Conservation (phyloP, 768 basidiomycete genomes). For the Hericium rajendrae region DNA sequence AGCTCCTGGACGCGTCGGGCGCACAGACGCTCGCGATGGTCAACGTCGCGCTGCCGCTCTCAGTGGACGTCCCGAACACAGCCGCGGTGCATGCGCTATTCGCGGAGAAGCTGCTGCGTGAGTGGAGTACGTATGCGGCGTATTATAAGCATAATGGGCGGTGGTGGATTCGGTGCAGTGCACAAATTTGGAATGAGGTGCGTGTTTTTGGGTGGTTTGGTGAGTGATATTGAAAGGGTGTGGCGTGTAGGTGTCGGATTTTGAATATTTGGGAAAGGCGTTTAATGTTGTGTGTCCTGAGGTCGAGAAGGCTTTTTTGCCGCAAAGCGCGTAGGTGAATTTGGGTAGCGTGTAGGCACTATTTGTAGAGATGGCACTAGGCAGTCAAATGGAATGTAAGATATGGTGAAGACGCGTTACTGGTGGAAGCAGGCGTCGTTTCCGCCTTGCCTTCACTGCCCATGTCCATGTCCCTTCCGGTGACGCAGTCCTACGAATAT, state of each 20-base stretch:
- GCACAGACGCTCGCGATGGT: slow-evolving; percentile 70
- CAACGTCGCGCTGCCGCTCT: slow-evolving; percentile 32
- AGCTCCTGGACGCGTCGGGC: slow-evolving; percentile 43
- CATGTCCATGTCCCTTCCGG: no score
- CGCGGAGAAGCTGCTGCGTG: slow-evolving; percentile 16
- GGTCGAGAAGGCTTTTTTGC: slow-evolving; percentile 2
- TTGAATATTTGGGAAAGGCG: slow-evolving; percentile 18
- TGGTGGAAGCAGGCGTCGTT: no score
- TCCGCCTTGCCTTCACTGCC: no score
- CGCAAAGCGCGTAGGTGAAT: no score
- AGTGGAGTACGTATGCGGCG: slow-evolving; percentile 22
- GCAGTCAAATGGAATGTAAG: no score
- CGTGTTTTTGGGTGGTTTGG: background rate
- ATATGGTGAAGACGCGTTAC: no score
- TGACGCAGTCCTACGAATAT: no score
- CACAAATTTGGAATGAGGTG: slow-evolving; percentile 31
- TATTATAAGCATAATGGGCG: slow-evolving; percentile 21
- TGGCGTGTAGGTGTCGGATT: slow-evolving; percentile 20
- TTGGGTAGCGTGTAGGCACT: no score
- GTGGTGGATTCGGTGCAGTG: slow-evolving; percentile 28
- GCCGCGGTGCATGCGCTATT: slow-evolving; percentile 12
- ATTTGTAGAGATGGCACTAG: no score
- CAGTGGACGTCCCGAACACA: slow-evolving; percentile 16
- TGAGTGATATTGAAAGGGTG: no score
- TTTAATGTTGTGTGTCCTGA: slow-evolving; percentile 15